These are phyloP conservation scores for Arachis hypogaea DNA, from an alignment of 306 rosid genomes.

Conservation along the genomic window DNA sequence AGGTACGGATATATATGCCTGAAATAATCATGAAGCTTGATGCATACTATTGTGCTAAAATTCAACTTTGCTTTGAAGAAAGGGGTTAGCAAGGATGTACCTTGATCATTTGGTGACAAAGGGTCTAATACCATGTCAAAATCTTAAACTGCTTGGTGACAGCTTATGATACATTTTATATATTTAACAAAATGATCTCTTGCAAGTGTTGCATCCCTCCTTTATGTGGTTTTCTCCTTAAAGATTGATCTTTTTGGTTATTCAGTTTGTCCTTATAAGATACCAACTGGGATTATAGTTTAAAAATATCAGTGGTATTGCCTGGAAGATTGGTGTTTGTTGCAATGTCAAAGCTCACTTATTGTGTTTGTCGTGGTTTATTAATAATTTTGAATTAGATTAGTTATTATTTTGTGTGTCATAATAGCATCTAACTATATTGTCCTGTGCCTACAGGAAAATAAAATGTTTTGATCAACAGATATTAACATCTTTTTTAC, in stretches of 20 bases:
- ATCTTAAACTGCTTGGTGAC: not conserved
- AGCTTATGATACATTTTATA: not conserved
- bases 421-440: conserved; percentile 9
- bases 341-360: conserved; percentile 4
- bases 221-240: not conserved
- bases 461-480: conserved; percentile 5
- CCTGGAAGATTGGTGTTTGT: conserved; percentile 11
- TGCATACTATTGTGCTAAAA: not conserved
- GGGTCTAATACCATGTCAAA: not conserved
- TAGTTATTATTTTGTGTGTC: conserved; percentile 8
- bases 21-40: not conserved
- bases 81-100: not conserved
- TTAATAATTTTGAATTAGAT: conserved; percentile 18
- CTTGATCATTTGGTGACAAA: not conserved
- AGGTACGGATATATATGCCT: not conserved
- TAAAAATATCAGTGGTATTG: conserved; percentile 11
- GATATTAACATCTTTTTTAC: conserved; percentile 10
- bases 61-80: not conserved
- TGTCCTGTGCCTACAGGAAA: not conserved
- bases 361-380: conserved; percentile 18
- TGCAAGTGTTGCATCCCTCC: conserved; percentile 21
- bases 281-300: not conserved
- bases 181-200: not conserved
- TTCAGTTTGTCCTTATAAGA: conserved; percentile 23
- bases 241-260: not conserved